These are phyloP conservation scores for Citrus inodora DNA, from an alignment of 345 rosid species.

Conservation along the genomic window DNA sequence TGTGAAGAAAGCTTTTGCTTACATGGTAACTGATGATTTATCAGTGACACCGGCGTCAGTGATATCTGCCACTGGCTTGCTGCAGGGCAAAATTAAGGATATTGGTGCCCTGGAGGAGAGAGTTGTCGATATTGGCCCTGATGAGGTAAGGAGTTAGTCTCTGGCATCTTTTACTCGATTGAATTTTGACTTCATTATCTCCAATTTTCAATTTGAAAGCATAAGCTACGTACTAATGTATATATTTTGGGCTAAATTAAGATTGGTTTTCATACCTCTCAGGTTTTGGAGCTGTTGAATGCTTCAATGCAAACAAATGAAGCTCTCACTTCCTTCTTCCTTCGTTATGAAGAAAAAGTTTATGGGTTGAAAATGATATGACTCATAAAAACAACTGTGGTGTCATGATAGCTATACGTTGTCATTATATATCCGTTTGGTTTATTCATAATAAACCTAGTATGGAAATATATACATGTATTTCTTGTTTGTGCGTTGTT, in stretches of 20 bases:
- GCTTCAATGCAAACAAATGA: not conserved
- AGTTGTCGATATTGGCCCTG: not conserved
- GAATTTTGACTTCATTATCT: no score
- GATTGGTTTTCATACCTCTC: not conserved
- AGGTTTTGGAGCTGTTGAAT: slow-evolving; percentile 10
- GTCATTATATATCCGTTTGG: no score
- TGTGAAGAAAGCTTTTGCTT: slow-evolving; percentile 7
- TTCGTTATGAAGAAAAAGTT: not conserved
- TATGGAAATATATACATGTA: no score
- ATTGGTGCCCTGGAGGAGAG: no score
- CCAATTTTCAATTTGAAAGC: not conserved
- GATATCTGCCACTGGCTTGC: slow-evolving; percentile 10
- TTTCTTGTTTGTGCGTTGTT: no score
- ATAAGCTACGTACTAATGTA: not conserved
- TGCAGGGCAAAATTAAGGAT: not conserved
- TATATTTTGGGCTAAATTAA: no score
- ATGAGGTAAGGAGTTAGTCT: not conserved
- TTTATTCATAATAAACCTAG: no score
- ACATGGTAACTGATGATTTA: slow-evolving; percentile 22
- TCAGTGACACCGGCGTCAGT: not conserved
- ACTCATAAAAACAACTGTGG: no score
- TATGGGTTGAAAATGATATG: not conserved
- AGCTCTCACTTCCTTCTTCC: not conserved
- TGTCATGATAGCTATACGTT: not conserved
- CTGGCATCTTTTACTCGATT: not conserved